Conservation (phyloP, 1,139 yeast species). For the Yamadazyma mexicana region DNA sequence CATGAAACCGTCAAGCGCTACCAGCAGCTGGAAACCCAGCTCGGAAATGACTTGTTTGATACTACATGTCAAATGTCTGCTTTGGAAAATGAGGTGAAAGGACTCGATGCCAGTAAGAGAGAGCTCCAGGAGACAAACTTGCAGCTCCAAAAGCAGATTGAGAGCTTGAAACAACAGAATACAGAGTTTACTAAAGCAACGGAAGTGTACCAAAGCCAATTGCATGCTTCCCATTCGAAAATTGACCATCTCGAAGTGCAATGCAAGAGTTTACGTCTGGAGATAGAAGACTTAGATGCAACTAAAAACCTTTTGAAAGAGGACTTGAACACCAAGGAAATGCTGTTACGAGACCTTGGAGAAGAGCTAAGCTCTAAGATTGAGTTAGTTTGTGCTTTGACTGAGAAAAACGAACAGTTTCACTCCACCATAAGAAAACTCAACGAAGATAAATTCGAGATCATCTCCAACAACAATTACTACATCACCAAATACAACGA, state of each 20-base stretch:
- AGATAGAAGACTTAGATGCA: background rate
- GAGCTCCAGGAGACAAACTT: too few relatives aligned
- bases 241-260: background rate
- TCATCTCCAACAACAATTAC: conserved; percentile 10
- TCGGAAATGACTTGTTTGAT: background rate
- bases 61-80: background rate
- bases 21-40: too few relatives aligned
- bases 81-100: background rate
- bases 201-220: background rate
- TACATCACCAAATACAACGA: conserved; percentile 9
- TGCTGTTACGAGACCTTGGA: background rate
- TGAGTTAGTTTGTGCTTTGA: background rate
- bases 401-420: background rate
- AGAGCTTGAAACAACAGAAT: background rate
- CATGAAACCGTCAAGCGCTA: background rate
- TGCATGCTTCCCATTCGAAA: background rate
- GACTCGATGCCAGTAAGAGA: background rate
- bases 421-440: conserved; percentile 1
- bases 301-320: background rate
- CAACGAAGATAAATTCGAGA: conserved; percentile 8
- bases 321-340: background rate
- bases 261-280: background rate
- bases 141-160: too few relatives aligned
- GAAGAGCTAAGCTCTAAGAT: background rate
- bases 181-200: background rate